These are phyloP conservation scores for Wickerhamiella bombiphila DNA, from an alignment of 805 yeast species.

Conservation along the genomic window DNA sequence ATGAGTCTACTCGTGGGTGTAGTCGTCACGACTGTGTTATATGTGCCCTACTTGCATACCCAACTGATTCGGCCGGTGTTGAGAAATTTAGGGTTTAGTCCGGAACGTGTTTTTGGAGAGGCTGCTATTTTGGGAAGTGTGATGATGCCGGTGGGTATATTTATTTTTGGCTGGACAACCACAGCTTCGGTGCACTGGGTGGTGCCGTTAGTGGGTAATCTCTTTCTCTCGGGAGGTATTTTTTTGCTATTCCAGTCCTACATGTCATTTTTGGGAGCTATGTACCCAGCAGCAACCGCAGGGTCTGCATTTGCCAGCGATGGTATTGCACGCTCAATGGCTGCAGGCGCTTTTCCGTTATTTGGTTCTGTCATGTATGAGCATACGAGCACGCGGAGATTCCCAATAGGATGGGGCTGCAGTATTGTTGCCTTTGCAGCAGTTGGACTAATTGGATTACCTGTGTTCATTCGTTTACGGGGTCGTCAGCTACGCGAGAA, in stretches of 20 bases:
- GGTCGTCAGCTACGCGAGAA: conserved; percentile 7
- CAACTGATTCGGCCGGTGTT: conserved; percentile 3
- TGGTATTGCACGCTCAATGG: conserved; percentile 33
- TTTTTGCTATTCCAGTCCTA: conserved; percentile 38
- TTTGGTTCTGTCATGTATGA: conserved; percentile 47
- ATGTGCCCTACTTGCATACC: conserved; percentile 5
- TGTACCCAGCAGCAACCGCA: conserved; percentile 37
- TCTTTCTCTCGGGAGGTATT: conserved; percentile 27
- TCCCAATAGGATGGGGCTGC: conserved; percentile 48
- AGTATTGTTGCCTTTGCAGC: conserved; percentile 32
- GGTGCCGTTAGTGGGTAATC: conserved; percentile 33
- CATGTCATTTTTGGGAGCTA: conserved; percentile 35
- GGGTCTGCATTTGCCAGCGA: conserved; percentile 46
- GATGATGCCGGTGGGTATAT: conserved; percentile 36
- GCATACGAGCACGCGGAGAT: conserved; percentile 26
- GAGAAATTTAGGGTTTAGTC: conserved; percentile 1
- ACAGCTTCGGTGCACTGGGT: conserved; percentile 36
- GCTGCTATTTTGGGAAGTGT: conserved; percentile 29
- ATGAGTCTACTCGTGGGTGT: conserved; percentile 35
- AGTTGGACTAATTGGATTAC: conserved; percentile 34
- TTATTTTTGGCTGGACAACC: conserved; percentile 47
- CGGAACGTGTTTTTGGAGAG: conserved; percentile 11
- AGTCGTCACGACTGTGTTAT: conserved; percentile 23
- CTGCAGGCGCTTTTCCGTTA: conserved; percentile 48
- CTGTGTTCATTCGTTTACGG: conserved; percentile 19